Evolutionary conservation across 2,329 filamentous ascomycete genomes (phyloP).

Genomic region (Ceratocystiopsis sp.): DNA sequence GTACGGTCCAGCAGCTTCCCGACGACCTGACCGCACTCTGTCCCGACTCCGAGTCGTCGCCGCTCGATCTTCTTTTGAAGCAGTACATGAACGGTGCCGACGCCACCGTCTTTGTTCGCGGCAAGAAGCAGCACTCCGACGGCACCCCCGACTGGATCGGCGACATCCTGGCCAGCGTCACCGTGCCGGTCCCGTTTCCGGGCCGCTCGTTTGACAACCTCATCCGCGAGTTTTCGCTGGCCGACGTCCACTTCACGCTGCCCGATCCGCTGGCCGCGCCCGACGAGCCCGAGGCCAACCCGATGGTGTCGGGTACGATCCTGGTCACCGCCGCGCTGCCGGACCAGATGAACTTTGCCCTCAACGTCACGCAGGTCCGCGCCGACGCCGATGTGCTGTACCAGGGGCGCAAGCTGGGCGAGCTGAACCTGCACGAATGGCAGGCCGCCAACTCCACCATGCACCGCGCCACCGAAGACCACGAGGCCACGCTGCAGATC

Average conservation of each 20-base stretch:
- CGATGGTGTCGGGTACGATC: slow-evolving; percentile 69
- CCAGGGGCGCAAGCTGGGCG: slow-evolving; percentile 58
- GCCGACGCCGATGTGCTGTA: slow-evolving; percentile 73
- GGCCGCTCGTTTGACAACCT: slow-evolving; percentile 66
- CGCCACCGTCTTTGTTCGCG: slow-evolving; percentile 68
- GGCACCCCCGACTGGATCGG: slow-evolving; percentile 69
- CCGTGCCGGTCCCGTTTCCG: slow-evolving; percentile 69
- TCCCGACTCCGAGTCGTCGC: slow-evolving; percentile 61
- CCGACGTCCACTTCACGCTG: slow-evolving; percentile 70
- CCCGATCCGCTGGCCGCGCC: slow-evolving; percentile 68
- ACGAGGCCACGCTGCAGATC: slow-evolving; percentile 51
- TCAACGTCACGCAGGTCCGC: slow-evolving; percentile 61
- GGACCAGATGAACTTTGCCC: slow-evolving; percentile 68
- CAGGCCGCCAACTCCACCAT: slow-evolving; percentile 69
- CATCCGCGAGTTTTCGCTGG: slow-evolving; percentile 74
- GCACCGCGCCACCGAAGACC: slow-evolving; percentile 36
- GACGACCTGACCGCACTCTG: slow-evolving; percentile 56
- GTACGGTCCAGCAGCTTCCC: slow-evolving; percentile 56
- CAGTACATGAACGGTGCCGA: slow-evolving; percentile 68
- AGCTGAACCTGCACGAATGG: slow-evolving; percentile 67
- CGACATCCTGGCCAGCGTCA: slow-evolving; percentile 64
- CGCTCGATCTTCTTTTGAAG: slow-evolving; percentile 65
- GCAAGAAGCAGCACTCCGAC: slow-evolving; percentile 47
- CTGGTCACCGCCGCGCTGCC: slow-evolving; percentile 65
- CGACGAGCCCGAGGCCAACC: slow-evolving; percentile 52